Evolutionary conservation across 2,329 filamentous ascomycete genomes (phyloP).

Genomic region (Elsinoe batatas): DNA sequence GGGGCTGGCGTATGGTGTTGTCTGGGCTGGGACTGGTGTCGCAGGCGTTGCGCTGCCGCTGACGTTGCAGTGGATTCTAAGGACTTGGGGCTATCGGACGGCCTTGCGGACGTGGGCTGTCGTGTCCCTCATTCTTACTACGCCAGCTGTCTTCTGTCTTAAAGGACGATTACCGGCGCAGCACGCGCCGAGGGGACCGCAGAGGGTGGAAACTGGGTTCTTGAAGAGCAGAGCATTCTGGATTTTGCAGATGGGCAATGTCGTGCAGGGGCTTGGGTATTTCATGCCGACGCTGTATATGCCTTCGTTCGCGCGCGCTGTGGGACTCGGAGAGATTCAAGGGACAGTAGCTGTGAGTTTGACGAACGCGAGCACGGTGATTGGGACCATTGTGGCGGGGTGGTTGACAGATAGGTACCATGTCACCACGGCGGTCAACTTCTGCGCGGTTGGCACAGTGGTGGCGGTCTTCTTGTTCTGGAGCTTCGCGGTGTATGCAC

Average conservation of each 20-base stretch:
- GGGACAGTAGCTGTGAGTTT: conserved; percentile 32
- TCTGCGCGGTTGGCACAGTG: conserved; percentile 29
- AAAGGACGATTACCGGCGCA: conserved; percentile 21
- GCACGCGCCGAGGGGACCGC: conserved; percentile 18
- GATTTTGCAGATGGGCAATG: conserved; percentile 34
- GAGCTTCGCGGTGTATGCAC: conserved; percentile 35
- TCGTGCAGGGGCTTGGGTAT: conserved; percentile 34
- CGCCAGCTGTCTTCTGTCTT: conserved; percentile 17
- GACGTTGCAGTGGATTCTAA: conserved; percentile 32
- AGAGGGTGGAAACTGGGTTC: conserved; percentile 29
- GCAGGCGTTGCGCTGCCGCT: conserved; percentile 37
- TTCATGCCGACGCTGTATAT: conserved; percentile 37
- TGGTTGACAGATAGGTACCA: conserved; percentile 32
- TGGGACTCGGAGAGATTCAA: conserved; percentile 28
- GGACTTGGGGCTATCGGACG: conserved; percentile 33
- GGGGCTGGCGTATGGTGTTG: conserved; percentile 42
- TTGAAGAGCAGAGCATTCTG: conserved; percentile 30
- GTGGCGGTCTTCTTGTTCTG: conserved; percentile 35
- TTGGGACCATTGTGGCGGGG: conserved; percentile 32
- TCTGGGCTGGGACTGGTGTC: conserved; percentile 34
- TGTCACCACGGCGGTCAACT: conserved; percentile 29
- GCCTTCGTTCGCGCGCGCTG: conserved; percentile 30
- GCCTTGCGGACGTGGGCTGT: conserved; percentile 32
- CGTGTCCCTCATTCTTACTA: background rate
- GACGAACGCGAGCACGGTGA: conserved; percentile 30